Base-by-base conservation (phyloP, 768 basidiomycete species). In the Trametes cingulata region DNA sequence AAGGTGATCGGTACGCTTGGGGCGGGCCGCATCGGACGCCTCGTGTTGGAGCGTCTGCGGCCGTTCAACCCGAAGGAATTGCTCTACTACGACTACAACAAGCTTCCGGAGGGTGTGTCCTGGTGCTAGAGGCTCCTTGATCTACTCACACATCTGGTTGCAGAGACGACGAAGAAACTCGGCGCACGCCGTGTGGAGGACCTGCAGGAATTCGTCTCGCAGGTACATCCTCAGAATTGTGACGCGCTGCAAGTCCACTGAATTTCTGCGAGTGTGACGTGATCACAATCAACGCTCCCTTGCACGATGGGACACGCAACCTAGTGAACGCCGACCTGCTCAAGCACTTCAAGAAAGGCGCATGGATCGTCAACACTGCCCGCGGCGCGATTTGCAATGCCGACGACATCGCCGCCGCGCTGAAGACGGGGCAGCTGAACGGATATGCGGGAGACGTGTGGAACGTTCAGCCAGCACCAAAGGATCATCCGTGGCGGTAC, bases 1-100 rank as follows among this genome's bases (percentile, higher is more conserved):
- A 97, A 96, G 77, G 88, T 93, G 53, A 85, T 95, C 52, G 94
- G 93, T 12, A 95, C 94, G 46, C 91, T 97, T 58, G 93, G 92
- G 54, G 60, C 80, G 78, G 85, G 86, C n/a, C 78, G 86, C 57
- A 95, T 95, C 69, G 94, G 94, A 3, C 92, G 90, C 79, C 85
- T 90, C 69, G 91, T 93, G 20, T 78, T 93, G 52, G 86, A 92
- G 72, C 86, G 91, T 54, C 77, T 93, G 37, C 66, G 81, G 40
- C 90, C 91, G 5, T 96, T 97, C 77, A 82, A 93, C 76, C 86
- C 84, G 81, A 94, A 94, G 73, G 91, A 95, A 70, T 82, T 96
- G 42, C 75, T 96, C 56, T 95, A 95, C 80, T 95, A 86, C 71
- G 93, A 94, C 74, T 93, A 94, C 69, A 79, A 83, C 3, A 77